Base-by-base conservation (phyloP, 1,284 basidiomycete species). In the Melampsora americana region DNA sequence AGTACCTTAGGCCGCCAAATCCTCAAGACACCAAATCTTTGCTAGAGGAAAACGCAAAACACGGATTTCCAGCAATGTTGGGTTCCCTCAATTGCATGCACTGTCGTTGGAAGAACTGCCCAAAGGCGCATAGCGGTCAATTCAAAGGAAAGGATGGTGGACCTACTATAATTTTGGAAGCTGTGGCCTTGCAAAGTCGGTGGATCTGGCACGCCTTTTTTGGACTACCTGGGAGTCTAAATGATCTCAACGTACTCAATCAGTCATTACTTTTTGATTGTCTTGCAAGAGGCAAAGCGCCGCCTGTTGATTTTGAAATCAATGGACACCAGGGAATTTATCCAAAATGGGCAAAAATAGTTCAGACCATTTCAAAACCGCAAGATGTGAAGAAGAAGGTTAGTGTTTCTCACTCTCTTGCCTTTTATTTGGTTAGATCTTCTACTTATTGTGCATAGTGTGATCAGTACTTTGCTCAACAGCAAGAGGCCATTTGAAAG, bases 21-120 rank as follows among this genome's bases (percentile, higher is more conserved):
- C 0, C 60, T 9, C 14, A 28, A 18, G 60, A 62, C 26, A 62
- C 16, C 23, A 28, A 6, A 5, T 1, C 9, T 5, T 11, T 35
- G 6, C 26, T 62, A n/a, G 30, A 18, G 60, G 60, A 62, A 28
- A 18, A 23, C 30, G 18, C 39, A 44, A 9, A 62, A 18, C 18
- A 28, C 1, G 35, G 56, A 1, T 69, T 69, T 23, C 67, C 67
- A 28, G 69, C 56, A 1, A 61, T 35, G 35, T n/a, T 70, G 0
- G 69, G 48, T 4, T 18, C 28, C 2, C 26, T 69, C 2, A 26
- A 56, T 35, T 50, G 67, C 16, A 69, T 56, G 69, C 59, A 70
- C 42, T 70, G 59, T 56, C 30, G 26, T 18, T 60, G 69, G 69
- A 70, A 70, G 42, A 70, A 70, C 67, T 69, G 50, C n/a, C 67